Evolutionary conservation across 805 yeast genomes (phyloP), one percentile per base, ranked within the genome.

Genomic region (Starmerella davenportii): DNA sequence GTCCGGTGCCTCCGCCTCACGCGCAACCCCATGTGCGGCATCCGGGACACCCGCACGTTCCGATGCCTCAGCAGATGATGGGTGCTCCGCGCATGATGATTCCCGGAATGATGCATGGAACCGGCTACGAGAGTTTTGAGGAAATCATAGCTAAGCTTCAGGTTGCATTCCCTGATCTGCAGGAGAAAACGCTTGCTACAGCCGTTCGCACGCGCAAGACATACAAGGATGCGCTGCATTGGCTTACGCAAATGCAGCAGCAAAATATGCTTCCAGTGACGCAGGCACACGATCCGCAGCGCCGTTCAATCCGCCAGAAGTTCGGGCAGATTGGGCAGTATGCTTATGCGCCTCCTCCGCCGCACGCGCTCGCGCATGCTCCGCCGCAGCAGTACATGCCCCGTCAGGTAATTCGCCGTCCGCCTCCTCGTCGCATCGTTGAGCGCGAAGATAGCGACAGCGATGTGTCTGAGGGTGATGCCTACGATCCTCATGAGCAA

Each of bases 371-470:
- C 19, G 40, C 20, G 29, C 43, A 35, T 15, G 8, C 24, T 27
- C 33, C 32, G 14, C 7, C 25, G 37, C 41, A 34, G 38, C 32
- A 35, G 20, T 17, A 13, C 21, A 23, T 21, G 27, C 13, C 29
- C 17, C 19, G 30, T 21, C 32, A 23, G 29, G 36, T 35, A n/a
- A 18, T 21, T 13, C 21, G 37, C 23, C 45, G 37, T 18, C 29
- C 43, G 24, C 24, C 37, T 25, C 32, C 44, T 35, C 35, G 21
- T 46, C 36, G 38, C 14, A 15, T 50, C 30, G 57, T 56, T 30
- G 73, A 70, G 43, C 44, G 42, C 29, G 50, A 46, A 4, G 72
- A 64, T 16, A 56, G 64, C 50, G 72, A 71, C 16, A 57, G 48
- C 11, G 57, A 57, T 16, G 24, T 34, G 31, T 38, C 43, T 32